Base-by-base conservation (phyloP, 108 stramenopile species). In the Mayamaea pseudoterrestris region DNA sequence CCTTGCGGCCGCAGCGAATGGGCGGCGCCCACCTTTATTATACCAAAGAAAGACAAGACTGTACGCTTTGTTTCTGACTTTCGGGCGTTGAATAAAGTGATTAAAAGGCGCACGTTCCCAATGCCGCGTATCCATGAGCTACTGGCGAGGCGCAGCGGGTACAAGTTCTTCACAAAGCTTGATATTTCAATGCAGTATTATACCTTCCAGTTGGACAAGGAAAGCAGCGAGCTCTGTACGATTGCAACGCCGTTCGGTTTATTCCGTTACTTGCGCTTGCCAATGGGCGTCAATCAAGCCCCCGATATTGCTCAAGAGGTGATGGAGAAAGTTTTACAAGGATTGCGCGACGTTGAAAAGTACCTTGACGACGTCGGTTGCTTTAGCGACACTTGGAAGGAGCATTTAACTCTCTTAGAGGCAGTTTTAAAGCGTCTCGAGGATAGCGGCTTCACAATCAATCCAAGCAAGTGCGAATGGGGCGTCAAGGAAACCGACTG, bases 401-500 rank as follows among this genome's bases (percentile, higher is more conserved):
- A 49, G 2, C 74, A 76, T 27, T 3, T 67, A 1, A 32, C 45
- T 9, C 39, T 35, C 0, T 18, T 70, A 2, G 16, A 36, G 1
- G 24, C 16, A 47, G 41, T 68, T 2, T 39, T 68, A 13, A 36
- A 20, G 14, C 32, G 20, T 22, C 53, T 70, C 1, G 66, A 39
- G 37, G 37, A 39, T 8, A 39, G 20, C 8, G 20, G 20, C 20
- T 39, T 39, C 8, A 39, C 37, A 6, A 20, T 39, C 37, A 39
- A 75, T 42, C 72, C 69, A 11, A 56, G 70, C 17, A 75, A 80
- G 44, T 75, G 68, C 64, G 35, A 60, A 72, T 53, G 71, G 66
- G 60, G 55, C 25, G 7, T 55, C 67, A 73, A 55, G 58, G 61
- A 71, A 55, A 24, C 37, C 0, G 61, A 66, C 16, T 71, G 28